phyloP scores from a whole-genome alignment of 257 asterid species.

The Penstemon barbatus region DNA sequence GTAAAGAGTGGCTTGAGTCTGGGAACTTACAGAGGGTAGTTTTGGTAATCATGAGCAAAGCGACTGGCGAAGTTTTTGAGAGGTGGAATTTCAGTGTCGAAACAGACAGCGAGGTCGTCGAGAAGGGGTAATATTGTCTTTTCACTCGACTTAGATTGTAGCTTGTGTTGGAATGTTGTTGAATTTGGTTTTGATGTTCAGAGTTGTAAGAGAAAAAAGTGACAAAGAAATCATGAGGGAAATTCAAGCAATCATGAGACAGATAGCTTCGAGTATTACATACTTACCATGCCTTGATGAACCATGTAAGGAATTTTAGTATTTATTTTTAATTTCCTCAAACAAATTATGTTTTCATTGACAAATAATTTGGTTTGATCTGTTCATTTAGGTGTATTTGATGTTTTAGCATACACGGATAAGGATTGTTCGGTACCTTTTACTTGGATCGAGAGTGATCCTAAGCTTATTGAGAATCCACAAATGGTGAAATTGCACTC shows the following conservation, averaged over 20 bases:
- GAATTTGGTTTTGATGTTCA: constrained; percentile 28
- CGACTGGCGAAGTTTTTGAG: constrained; percentile 80
- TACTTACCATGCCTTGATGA: constrained; percentile 96
- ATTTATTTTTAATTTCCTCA: background rate
- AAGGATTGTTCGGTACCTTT: constrained; percentile 77
- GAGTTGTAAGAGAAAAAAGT: constrained; percentile 85
- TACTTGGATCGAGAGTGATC: constrained; percentile 97
- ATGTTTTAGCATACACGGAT: constrained; percentile 86
- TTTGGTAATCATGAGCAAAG: constrained; percentile 91
- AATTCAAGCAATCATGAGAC: constrained; percentile 97
- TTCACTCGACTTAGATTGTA: background rate
- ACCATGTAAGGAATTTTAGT: constrained; percentile 53
- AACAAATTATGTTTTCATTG: background rate
- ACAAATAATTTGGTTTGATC: constrained; percentile 14
- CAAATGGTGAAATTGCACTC: constrained; percentile 95
- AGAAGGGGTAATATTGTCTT: constrained; percentile 63
- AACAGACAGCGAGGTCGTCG: constrained; percentile 78
- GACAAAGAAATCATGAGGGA: constrained; percentile 96
- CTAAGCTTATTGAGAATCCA: constrained; percentile 87
- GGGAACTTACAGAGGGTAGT: constrained; percentile 92
- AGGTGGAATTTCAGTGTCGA: constrained; percentile 97
- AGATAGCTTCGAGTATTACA: constrained; percentile 92
- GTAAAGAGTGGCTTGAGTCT: constrained; percentile 85
- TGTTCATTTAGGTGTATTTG: constrained; percentile 60
- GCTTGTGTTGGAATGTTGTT: background rate